Evolutionary conservation across 202 grass and related monocot genomes (phyloP).

Genomic region (Bolboschoenoplectus hybrid): DNA sequence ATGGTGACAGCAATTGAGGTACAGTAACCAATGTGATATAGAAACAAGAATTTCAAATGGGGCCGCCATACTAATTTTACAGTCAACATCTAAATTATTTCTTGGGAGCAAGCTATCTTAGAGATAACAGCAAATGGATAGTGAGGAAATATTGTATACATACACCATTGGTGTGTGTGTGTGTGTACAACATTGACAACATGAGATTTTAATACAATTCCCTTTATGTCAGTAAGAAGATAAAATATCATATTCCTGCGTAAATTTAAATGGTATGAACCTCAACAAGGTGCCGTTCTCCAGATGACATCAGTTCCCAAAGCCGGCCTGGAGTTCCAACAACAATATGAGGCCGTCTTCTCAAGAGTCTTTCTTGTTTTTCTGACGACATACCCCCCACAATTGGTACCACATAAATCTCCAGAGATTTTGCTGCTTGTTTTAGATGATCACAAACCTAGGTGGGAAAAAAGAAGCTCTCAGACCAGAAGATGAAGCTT

Average conservation of each 20-base stretch:
- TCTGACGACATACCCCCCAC: constrained; percentile 95
- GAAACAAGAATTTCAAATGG: neutral
- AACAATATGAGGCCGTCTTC: constrained; percentile 85
- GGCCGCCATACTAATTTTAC: neutral
- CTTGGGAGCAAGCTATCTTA: neutral
- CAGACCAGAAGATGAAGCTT: neutral
- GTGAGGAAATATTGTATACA: too few relatives aligned
- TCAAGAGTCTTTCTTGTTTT: constrained; percentile 91
- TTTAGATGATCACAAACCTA: constrained; percentile 97
- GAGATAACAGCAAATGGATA: neutral
- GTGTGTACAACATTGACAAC: too few relatives aligned
- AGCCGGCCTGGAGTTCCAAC: constrained; percentile 97
- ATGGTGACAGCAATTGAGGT: constrained; percentile 22
- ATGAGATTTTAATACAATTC: too few relatives aligned
- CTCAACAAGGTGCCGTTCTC: constrained; percentile 83
- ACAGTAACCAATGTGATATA: neutral
- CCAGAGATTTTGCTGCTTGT: constrained; percentile 66
- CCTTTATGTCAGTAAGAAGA: neutral
- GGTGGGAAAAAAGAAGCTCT: neutral
- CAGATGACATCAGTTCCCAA: constrained; percentile 92
- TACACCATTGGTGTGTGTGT: too few relatives aligned
- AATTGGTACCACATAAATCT: constrained; percentile 78
- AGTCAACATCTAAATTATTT: constrained; percentile 2
- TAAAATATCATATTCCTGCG: constrained; percentile 11
- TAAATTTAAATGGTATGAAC: constrained; percentile 31